Evolutionary conservation across 2,329 filamentous ascomycete species (phyloP), one percentile per base, ranked within the genome.

Genomic region (Zopfia rhizophila): DNA sequence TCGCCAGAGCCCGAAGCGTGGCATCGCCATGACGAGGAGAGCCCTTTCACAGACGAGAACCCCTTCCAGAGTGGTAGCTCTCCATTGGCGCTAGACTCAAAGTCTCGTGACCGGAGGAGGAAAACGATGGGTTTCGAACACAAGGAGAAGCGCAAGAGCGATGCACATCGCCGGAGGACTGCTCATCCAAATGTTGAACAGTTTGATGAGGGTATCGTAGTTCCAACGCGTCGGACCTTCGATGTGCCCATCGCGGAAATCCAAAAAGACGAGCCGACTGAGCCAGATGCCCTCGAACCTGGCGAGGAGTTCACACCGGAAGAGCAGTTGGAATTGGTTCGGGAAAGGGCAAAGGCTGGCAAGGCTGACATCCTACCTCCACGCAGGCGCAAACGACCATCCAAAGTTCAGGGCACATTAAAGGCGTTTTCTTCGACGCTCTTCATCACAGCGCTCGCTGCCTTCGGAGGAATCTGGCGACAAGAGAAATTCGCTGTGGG

Each of bases 401-500:
- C 63, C n/a, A 72, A 75, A 54, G 69, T 76, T 56, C 70, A 77
- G 12, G 69, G 75, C 5, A 77, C 79, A 17, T 73, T 86, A 22
- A 82, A 82, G 47, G 84, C 84, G 0, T 87, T 90, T 12, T 78
- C 93, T 2, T 84, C 85, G 68, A 83, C 91, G 5, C 78, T 97
- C 2, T 68, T 93, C 3, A 67, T 89, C 14, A 86, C 88, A 0
- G 73, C 94, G 7, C 70, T 94, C 5, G 82, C 82, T 22, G 85
- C 87, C 1, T 90, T 96, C 54, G 88, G 81, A 21, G 83, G 83
- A 7, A 94, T 92, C 83, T 99, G 92, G 77, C 82, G 93, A 36
- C 90, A 96, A 67, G 94, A 99, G 73, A 97, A 97, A 79, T 78
- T 96, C n/a, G 88, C 90, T 12, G 90, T 97, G 14, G 94, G 95